These are phyloP conservation scores for Cladosporium sp. DNA, from an alignment of 2,329 filamentous ascomycete species.

Conservation along the genomic window DNA sequence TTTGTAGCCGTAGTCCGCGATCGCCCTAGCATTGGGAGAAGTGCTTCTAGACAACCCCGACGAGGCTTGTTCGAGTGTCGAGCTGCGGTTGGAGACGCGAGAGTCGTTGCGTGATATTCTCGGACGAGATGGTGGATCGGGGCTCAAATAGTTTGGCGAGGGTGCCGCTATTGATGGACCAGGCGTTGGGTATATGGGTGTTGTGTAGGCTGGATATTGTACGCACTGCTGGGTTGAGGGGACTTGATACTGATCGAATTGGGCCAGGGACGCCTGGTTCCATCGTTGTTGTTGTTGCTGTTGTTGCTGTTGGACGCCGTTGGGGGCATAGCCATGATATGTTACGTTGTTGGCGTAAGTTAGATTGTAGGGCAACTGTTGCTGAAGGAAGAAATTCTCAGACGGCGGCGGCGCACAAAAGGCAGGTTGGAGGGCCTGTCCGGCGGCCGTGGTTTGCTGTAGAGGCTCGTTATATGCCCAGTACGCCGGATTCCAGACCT, in stretches of 20 bases:
- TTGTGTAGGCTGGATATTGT: background rate
- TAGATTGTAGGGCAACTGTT: background rate
- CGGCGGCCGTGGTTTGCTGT: background rate
- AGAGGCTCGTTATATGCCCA: conserved; percentile 4
- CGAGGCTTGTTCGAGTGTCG: background rate
- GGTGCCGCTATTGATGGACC: conserved; percentile 1
- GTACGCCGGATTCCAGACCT: conserved; percentile 3
- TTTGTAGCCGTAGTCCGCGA: conserved; percentile 36
- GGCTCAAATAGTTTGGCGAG: background rate
- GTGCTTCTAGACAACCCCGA: conserved; percentile 27
- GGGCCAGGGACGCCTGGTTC: background rate
- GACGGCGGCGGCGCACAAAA: background rate
- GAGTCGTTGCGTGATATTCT: background rate
- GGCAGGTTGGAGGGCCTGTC: background rate
- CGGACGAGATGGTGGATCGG: background rate
- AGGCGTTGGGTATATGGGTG: background rate
- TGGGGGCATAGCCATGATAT: background rate
- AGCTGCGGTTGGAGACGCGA: background rate
- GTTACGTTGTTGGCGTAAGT: background rate
- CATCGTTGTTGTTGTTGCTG: background rate
- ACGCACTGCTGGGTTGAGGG: background rate
- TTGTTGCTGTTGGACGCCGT: background rate
- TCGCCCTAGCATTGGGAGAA: conserved; percentile 30
- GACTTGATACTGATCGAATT: background rate
- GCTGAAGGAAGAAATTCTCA: background rate